Conservation (phyloP, 257 asterid genomes). For the Nicotiana tabacum region DNA sequence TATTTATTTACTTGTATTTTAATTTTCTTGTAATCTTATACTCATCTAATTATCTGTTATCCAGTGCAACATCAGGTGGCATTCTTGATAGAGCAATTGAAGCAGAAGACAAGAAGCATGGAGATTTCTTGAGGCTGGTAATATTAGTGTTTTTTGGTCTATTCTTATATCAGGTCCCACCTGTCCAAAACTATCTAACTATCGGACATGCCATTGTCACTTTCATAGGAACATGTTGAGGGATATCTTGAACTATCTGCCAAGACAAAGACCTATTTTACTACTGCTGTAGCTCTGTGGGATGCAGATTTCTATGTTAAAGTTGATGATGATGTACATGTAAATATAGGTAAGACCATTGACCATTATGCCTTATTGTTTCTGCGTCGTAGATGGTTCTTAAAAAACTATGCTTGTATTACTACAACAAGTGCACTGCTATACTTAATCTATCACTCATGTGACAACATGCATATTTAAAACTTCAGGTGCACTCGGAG, state of each 20-base stretch:
- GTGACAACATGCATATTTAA: not conserved
- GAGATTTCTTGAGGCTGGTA: slow-evolving; percentile 86
- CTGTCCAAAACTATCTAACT: not conserved
- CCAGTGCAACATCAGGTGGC: slow-evolving; percentile 86
- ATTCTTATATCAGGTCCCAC: not conserved
- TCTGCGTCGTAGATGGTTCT: not conserved
- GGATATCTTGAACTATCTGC: slow-evolving; percentile 92
- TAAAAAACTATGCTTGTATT: not conserved
- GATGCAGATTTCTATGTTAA: slow-evolving; percentile 91
- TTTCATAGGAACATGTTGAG: slow-evolving; percentile 71
- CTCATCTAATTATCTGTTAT: not conserved
- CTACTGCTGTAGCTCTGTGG: slow-evolving; percentile 78
- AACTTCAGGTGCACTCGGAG: slow-evolving; percentile 67
- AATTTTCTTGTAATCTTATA: not conserved
- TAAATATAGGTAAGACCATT: slow-evolving; percentile 56
- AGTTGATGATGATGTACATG: slow-evolving; percentile 92
- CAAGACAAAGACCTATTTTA: slow-evolving; percentile 70
- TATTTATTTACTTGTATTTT: not conserved
- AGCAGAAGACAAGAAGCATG: slow-evolving; percentile 83
- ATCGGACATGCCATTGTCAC: slow-evolving; percentile 1
- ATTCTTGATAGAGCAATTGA: slow-evolving; percentile 89
- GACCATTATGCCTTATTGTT: not conserved
- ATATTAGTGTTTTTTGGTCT: not conserved
- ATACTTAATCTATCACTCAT: not conserved
- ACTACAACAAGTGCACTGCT: not conserved